A percentile compares a stretch with the other conserved stretches of the same genome.
Evolutionary conservation across 2,329 filamentous ascomycete genomes (phyloP).

Genomic region (Fusarium newnesense): DNA sequence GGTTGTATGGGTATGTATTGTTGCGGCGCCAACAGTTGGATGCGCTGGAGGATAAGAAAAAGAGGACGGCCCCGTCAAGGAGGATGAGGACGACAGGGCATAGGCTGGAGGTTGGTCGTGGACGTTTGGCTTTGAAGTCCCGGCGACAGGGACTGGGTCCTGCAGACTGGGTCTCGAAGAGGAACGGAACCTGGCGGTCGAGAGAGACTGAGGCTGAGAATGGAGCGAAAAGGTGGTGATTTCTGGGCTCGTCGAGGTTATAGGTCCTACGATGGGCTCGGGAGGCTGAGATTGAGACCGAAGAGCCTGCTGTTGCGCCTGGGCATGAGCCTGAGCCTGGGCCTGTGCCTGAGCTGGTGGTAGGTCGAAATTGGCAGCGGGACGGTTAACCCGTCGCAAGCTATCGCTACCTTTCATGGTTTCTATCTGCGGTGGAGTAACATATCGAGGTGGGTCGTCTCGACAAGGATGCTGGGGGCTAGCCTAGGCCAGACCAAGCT

Average conservation of each 20-base stretch:
- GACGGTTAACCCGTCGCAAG: constrained; percentile 40
- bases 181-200: constrained; percentile 36
- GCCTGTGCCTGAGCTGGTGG: constrained; percentile 28
- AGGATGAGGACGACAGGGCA: constrained; percentile 30
- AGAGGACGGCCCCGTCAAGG: constrained; percentile 31
- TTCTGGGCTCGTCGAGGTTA: constrained; percentile 7
- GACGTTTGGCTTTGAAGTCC: constrained; percentile 15
- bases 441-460: constrained; percentile 43
- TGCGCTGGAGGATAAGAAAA: constrained; percentile 35
- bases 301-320: constrained; percentile 21
- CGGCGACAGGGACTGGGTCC: constrained; percentile 33
- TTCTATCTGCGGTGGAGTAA: constrained; percentile 42
- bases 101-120: constrained; percentile 30
- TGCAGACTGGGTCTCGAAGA: constrained; percentile 38
- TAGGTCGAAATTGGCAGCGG: constrained; percentile 41
- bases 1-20: constrained; percentile 6
- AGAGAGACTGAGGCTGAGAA: constrained; percentile 21
- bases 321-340: constrained; percentile 7
- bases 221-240: constrained; percentile 9
- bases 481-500: constrained; percentile 19
- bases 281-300: constrained; percentile 29
- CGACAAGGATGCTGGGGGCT: constrained; percentile 34
- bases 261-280: constrained; percentile 5
- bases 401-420: constrained; percentile 43
- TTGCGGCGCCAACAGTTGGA: constrained; percentile 13